These are phyloP conservation scores for Hyaloscypha bicolor DNA, from an alignment of 495 filamentous ascomycete species.

Conservation along the genomic window DNA sequence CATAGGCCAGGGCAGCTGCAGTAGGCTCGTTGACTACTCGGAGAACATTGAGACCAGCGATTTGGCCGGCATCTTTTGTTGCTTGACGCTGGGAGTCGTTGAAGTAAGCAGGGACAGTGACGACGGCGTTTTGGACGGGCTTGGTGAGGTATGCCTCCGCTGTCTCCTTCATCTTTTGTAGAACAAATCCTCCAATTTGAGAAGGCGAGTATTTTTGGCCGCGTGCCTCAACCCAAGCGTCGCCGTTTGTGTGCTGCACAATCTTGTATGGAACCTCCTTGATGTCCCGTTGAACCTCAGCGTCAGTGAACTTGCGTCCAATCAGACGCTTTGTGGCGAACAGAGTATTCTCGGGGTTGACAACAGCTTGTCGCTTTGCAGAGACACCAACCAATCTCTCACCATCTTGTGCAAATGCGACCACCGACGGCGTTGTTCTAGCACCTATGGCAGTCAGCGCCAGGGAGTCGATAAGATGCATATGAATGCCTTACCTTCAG, in stretches of 20 bases:
- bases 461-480: slow-evolving; percentile 27
- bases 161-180: slow-evolving; percentile 99
- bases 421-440: slow-evolving; percentile 94
- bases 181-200: slow-evolving; percentile 95
- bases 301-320: slow-evolving; percentile 95
- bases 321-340: slow-evolving; percentile 99
- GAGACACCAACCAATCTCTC: slow-evolving; percentile 98
- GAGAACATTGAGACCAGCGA: slow-evolving; percentile 91
- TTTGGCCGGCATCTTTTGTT: slow-evolving; percentile 97
- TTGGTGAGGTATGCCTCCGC: slow-evolving; percentile 90
- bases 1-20: slow-evolving; percentile 92
- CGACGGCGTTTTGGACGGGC: slow-evolving; percentile 89
- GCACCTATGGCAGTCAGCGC: slow-evolving; percentile 59
- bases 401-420: slow-evolving; percentile 95
- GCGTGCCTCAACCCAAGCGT: slow-evolving; percentile 96
- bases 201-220: slow-evolving; percentile 98
- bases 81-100: slow-evolving; percentile 98
- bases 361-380: slow-evolving; percentile 97
- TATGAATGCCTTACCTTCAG: slow-evolving; percentile 66
- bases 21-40: slow-evolving; percentile 98
- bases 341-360: slow-evolving; percentile 98
- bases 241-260: slow-evolving; percentile 95
- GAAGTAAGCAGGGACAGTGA: slow-evolving; percentile 97
- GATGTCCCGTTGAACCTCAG: slow-evolving; percentile 96
- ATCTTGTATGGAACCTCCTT: slow-evolving; percentile 99